Conservation (phyloP, 2,329 filamentous ascomycete species). For the Grosmannia serpens region DNA sequence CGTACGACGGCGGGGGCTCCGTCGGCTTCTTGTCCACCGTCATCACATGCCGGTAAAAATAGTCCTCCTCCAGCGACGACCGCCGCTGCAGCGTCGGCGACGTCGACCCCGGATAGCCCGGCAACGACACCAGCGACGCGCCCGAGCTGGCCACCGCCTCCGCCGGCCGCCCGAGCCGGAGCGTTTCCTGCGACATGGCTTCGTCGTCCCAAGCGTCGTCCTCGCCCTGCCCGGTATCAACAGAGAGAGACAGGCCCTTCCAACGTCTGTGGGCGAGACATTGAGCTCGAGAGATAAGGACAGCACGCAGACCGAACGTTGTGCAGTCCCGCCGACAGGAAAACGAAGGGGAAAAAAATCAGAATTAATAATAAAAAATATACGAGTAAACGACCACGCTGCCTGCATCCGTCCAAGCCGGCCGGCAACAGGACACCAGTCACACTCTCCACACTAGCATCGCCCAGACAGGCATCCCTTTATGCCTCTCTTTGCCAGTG, state of each 20-base stretch:
- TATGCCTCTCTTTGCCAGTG: background rate
- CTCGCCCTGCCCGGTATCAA: too few relatives aligned
- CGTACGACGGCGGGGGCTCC: slow-evolving; percentile 36
- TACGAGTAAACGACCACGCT: background rate
- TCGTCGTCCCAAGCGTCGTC: too few relatives aligned
- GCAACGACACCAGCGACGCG: slow-evolving; percentile 1
- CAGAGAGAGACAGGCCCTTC: too few relatives aligned
- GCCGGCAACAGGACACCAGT: background rate
- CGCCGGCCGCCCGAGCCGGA: background rate
- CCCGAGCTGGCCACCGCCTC: background rate
- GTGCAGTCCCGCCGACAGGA: too few relatives aligned
- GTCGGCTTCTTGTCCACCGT: slow-evolving; percentile 29
- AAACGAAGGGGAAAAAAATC: too few relatives aligned
- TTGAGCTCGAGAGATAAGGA: too few relatives aligned
- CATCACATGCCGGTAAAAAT: slow-evolving; percentile 41
- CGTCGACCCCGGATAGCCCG: background rate
- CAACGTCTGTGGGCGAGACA: too few relatives aligned
- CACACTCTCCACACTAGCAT: background rate
- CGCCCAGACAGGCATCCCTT: background rate
- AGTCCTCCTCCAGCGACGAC: slow-evolving; percentile 44
- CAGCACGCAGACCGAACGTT: too few relatives aligned
- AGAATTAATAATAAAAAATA: too few relatives aligned
- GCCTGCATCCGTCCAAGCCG: background rate
- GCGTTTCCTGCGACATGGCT: too few relatives aligned
- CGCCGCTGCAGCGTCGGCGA: slow-evolving; percentile 25